Percentiles rank a stretch among this genome's conserved stretches.
Evolutionary conservation across 495 filamentous ascomycete genomes (phyloP).

Genomic region (Talaromyces thailandensis): DNA sequence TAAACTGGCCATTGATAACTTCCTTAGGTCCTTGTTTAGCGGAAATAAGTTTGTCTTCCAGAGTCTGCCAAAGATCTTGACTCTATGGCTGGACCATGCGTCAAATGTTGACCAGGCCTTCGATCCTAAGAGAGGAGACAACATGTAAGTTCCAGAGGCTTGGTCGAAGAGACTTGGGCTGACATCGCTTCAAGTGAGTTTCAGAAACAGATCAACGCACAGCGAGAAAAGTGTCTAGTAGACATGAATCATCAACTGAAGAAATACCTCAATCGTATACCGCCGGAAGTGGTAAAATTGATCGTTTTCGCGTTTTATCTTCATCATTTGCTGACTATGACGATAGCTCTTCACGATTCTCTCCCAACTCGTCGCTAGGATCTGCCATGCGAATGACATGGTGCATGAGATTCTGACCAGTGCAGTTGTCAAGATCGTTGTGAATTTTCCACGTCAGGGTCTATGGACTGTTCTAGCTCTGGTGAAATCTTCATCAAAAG

Average conservation of each 20-base stretch:
- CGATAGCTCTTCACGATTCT: slow-evolving; percentile 75
- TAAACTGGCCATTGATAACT: slow-evolving; percentile 88
- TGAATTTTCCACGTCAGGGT: slow-evolving; percentile 78
- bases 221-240: slow-evolving; percentile 58
- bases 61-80: slow-evolving; percentile 80
- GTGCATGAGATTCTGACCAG: slow-evolving; percentile 66
- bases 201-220: slow-evolving; percentile 39
- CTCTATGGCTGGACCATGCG: slow-evolving; percentile 89
- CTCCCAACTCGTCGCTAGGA: slow-evolving; percentile 84
- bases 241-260: slow-evolving; percentile 60
- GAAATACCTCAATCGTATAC: slow-evolving; percentile 65
- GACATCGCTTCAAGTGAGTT: slow-evolving; percentile 38
- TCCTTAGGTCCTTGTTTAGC: slow-evolving; percentile 72
- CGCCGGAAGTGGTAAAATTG: slow-evolving; percentile 56
- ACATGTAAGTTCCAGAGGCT: slow-evolving; percentile 28
- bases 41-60: slow-evolving; percentile 94
- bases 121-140: slow-evolving; percentile 56
- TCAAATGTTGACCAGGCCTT: slow-evolving; percentile 58
- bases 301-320: neutral
- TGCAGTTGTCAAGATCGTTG: slow-evolving; percentile 76
- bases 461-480: slow-evolving; percentile 87
- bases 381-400: slow-evolving; percentile 69
- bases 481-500: slow-evolving; percentile 48
- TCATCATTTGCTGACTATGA: slow-evolving; percentile 11
- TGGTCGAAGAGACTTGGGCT: slow-evolving; percentile 4